Base-by-base conservation (phyloP, 495 filamentous ascomycete species). In the Neurospora sp. region DNA sequence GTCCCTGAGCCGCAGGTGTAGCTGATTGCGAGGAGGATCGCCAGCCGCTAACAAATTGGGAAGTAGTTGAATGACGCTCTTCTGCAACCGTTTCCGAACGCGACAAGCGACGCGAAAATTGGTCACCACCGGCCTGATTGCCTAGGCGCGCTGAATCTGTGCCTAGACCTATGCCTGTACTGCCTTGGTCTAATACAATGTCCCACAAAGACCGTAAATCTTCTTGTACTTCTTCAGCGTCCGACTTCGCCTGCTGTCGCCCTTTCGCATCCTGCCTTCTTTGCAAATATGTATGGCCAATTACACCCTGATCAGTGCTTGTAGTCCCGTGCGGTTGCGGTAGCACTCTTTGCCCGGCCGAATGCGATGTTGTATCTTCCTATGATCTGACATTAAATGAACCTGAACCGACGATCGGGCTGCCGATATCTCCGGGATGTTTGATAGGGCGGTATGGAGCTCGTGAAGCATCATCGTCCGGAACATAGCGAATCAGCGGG, bases 401-500 rank as follows among this genome's bases (percentile, higher is more conserved):
- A 53, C 53, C 73, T 37, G 38, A 41, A 14, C 59, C 27, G 16
- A 39, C 39, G 84, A 83, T 77, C 12, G 84, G 84, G 73, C 84
- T 86, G 27, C 87, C 84, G 68, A 88, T 86, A 73, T 89, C 83
- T n/a, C 87, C 84, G n/a, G 87, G 84, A 37, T 84, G 82, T 16
- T 85, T 84, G 4, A 87, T 78, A 31, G 78, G 82, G 46, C 84
- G 80, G 40, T 79, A 79, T 73, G 4, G 74, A 73, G 42, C 73
- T 74, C 70, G 78, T 75, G 16, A 75, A 74, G 8, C 79, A 38
- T n/a, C 76, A 77, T n/a, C 77, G 71, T 38, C 75, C 77, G 71
- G 86, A 85, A 31, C 85, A 81, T 71, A 91, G 88, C 78, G 89
- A 92, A 72, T 88, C 89, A 75, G 97, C 91, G 48, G 87, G 83